Percentiles rank a stretch among this genome's conserved stretches.
phyloP scores from a whole-genome alignment of 2,329 filamentous ascomycete genomes.

The Clonostachys sp. region DNA sequence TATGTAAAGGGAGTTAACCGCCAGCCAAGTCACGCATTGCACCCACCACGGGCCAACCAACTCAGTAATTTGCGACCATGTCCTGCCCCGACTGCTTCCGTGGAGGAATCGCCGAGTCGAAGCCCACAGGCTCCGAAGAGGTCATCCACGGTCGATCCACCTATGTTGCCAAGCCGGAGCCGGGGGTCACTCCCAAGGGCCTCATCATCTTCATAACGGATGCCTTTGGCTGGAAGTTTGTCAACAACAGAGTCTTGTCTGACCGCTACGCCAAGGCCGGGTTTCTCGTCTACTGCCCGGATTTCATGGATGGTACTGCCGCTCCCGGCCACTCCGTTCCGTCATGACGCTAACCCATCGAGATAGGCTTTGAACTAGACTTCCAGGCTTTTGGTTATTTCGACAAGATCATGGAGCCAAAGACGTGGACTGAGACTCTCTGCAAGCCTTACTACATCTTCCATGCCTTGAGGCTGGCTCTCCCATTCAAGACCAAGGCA shows the following conservation, averaged over 20 bases:
- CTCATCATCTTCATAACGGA: conserved; percentile 48
- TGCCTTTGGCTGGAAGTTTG: conserved; percentile 45
- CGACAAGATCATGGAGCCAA: conserved; percentile 1
- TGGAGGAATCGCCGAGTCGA: not conserved
- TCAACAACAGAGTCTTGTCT: conserved; percentile 44
- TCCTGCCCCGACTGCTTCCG: conserved; percentile 3
- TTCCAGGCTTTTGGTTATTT: not conserved
- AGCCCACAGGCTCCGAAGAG: conserved; percentile 10
- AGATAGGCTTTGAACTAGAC: not conserved
- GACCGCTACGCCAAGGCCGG: conserved; percentile 41
- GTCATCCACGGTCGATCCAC: conserved; percentile 13
- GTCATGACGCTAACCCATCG: no score
- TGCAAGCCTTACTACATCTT: conserved; percentile 2
- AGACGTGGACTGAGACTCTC: not conserved
- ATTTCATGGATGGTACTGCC: conserved; percentile 37
- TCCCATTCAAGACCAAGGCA: conserved; percentile 2
- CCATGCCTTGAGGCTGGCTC: not conserved
- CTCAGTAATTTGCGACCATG: not conserved
- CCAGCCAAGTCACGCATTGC: no score
- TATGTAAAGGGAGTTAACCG: no score
- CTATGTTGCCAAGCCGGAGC: conserved; percentile 13
- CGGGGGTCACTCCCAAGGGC: conserved; percentile 21
- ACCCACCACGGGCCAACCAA: no score
- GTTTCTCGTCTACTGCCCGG: conserved; percentile 43
- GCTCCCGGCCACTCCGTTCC: no score